phyloP scores from a whole-genome alignment of 331 rosid species.

The Acacia pycnantha region DNA sequence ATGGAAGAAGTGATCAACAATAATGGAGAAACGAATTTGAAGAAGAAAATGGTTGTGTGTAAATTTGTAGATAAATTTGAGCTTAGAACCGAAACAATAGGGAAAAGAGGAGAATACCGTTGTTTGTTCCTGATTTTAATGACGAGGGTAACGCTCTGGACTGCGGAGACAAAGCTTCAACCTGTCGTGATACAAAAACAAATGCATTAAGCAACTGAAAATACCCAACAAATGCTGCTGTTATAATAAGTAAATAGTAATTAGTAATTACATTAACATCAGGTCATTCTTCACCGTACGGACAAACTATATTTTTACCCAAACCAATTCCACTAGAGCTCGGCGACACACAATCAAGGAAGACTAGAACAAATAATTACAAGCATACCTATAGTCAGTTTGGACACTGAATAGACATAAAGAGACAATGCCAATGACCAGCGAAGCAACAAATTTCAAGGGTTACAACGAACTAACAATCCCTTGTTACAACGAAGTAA shows the following conservation, averaged over 20 bases:
- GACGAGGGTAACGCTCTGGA: conserved; percentile 48
- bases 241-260: not conserved
- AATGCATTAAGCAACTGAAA: conserved; percentile 5
- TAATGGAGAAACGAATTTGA: not conserved
- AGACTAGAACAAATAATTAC: not conserved
- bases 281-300: not conserved
- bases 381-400: not conserved
- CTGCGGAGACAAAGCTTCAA: conserved; percentile 36
- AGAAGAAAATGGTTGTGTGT: not conserved
- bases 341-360: not conserved
- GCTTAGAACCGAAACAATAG: not conserved
- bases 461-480: not conserved
- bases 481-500: not conserved
- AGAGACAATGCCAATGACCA: not conserved
- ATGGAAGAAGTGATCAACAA: not conserved
- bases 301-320: not conserved
- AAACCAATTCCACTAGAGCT: not conserved
- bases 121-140: conserved; percentile 31
- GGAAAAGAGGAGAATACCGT: conserved; percentile 35
- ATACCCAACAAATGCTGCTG: not conserved
- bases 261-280: conserved; percentile 2
- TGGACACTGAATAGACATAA: not conserved
- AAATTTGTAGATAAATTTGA: not conserved
- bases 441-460: not conserved
- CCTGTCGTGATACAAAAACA: conserved; percentile 36